phyloP scores from a whole-genome alignment of 352 stramenopile species.

The Phytophthora tentaculata region DNA sequence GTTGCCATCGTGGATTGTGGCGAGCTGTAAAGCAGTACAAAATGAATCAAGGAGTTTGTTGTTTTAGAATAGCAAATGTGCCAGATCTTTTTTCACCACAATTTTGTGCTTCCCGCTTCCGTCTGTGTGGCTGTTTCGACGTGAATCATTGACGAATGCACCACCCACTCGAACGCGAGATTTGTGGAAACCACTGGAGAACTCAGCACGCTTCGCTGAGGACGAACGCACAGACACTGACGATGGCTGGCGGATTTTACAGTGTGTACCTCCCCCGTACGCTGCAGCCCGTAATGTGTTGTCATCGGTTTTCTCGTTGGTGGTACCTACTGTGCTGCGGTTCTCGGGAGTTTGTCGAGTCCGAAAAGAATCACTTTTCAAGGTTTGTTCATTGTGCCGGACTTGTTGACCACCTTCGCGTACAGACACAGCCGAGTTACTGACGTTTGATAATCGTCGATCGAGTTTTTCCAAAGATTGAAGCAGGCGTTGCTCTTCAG shows the following conservation, averaged over 20 bases:
- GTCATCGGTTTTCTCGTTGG: constrained; percentile 23
- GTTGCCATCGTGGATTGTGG: constrained; percentile 74
- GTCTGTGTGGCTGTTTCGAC: constrained; percentile 15
- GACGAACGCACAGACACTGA: constrained; percentile 45
- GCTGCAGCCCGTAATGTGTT: constrained; percentile 36
- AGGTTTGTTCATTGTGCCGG: not conserved
- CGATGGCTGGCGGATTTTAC: constrained; percentile 40
- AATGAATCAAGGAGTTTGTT: constrained; percentile 11
- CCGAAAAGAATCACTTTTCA: not conserved
- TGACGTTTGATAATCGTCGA: constrained; percentile 37
- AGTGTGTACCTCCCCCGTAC: constrained; percentile 56
- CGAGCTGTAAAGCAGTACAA: constrained; percentile 27
- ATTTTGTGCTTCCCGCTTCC: constrained; percentile 62
- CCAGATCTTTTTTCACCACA: constrained; percentile 64
- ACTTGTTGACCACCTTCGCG: constrained; percentile 6
- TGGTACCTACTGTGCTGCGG: not conserved
- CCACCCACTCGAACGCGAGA: constrained; percentile 55
- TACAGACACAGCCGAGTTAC: not conserved
- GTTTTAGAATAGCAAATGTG: constrained; percentile 65
- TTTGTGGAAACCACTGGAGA: constrained; percentile 63
- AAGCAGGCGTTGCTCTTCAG: constrained; percentile 52
- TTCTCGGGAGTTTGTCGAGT: not conserved
- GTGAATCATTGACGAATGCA: constrained; percentile 26
- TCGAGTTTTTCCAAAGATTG: constrained; percentile 68
- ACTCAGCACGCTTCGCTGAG: constrained; percentile 48